These are phyloP conservation scores for Coniella vitis DNA, from an alignment of 2,329 filamentous ascomycete species.

Conservation along the genomic window DNA sequence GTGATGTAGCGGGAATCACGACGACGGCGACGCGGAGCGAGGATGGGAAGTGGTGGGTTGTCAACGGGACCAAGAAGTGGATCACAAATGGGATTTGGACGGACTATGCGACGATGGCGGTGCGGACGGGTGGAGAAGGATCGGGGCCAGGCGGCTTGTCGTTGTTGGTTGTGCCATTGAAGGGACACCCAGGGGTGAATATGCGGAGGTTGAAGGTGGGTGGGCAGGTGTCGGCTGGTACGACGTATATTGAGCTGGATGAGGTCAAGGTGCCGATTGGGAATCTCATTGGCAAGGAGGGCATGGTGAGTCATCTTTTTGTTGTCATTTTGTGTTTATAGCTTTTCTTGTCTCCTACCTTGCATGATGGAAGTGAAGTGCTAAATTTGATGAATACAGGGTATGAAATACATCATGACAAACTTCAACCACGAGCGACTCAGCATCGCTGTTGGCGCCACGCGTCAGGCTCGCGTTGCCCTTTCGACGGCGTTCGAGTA, in stretches of 20 bases:
- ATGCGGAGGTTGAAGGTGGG: slow-evolving; percentile 63
- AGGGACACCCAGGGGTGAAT: slow-evolving; percentile 56
- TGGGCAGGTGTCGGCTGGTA: slow-evolving; percentile 59
- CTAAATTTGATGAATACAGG: slow-evolving; percentile 27
- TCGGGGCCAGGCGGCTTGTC: slow-evolving; percentile 57
- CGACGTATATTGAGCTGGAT: slow-evolving; percentile 70
- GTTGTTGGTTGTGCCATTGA: slow-evolving; percentile 64
- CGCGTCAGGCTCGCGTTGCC: slow-evolving; percentile 46
- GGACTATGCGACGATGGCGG: slow-evolving; percentile 63
- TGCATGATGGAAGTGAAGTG: no score
- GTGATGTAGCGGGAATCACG: slow-evolving; percentile 65
- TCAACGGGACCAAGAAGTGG: slow-evolving; percentile 78
- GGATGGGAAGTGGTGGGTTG: slow-evolving; percentile 60
- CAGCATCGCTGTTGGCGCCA: slow-evolving; percentile 57
- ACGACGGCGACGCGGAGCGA: slow-evolving; percentile 57
- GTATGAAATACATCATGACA: slow-evolving; percentile 70
- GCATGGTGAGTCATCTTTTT: slow-evolving; percentile 23
- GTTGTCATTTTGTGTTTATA: background rate
- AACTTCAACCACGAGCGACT: slow-evolving; percentile 78
- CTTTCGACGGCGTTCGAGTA: slow-evolving; percentile 31
- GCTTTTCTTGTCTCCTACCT: no score
- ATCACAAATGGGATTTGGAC: slow-evolving; percentile 15
- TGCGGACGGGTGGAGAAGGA: slow-evolving; percentile 56
- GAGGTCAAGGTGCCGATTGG: slow-evolving; percentile 65
- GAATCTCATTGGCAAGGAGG: slow-evolving; percentile 65